phyloP scores from a whole-genome alignment of 768 basidiomycete species.

The Lactarius akahatsu region DNA sequence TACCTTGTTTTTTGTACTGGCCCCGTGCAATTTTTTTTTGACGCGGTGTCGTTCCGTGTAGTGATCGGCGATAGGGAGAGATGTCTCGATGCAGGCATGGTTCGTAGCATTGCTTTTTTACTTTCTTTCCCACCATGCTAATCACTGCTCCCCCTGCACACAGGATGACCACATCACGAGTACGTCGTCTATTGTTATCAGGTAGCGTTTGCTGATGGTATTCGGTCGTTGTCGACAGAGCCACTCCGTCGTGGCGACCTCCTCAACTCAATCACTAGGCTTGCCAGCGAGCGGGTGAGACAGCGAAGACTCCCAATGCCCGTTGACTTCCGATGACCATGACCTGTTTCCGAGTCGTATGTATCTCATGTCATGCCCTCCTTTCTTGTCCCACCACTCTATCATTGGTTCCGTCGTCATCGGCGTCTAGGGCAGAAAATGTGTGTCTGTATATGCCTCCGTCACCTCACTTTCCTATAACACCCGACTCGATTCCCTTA shows the following conservation, averaged over 20 bases:
- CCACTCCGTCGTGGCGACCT: slow-evolving; percentile 77
- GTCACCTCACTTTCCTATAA: neutral
- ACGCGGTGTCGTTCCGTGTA: slow-evolving; percentile 33
- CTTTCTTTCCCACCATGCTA: neutral
- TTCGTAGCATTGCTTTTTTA: slow-evolving; percentile 12
- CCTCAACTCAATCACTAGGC: slow-evolving; percentile 77
- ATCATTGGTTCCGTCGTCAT: neutral
- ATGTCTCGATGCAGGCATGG: slow-evolving; percentile 74
- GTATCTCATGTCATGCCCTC: neutral
- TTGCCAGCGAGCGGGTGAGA: slow-evolving; percentile 59
- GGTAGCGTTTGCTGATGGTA: slow-evolving; percentile 4
- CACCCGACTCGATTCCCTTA: neutral
- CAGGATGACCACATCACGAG: slow-evolving; percentile 79
- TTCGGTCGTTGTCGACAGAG: slow-evolving; percentile 44
- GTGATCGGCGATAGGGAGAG: slow-evolving; percentile 88
- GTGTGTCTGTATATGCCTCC: neutral
- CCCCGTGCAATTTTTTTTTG: slow-evolving; percentile 25
- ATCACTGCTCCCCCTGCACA: neutral
- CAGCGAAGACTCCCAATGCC: slow-evolving; percentile 20
- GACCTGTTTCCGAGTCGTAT: neutral
- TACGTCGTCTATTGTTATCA: slow-evolving; percentile 38
- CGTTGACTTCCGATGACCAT: slow-evolving; percentile 18
- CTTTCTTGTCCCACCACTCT: neutral
- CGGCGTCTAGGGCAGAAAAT: neutral
- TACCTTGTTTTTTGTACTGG: slow-evolving; percentile 30